Evolutionary conservation across 2,329 filamentous ascomycete genomes (phyloP), one percentile per base, ranked within the genome.

Genomic region (Immersiporthe knoxdaviesiana): DNA sequence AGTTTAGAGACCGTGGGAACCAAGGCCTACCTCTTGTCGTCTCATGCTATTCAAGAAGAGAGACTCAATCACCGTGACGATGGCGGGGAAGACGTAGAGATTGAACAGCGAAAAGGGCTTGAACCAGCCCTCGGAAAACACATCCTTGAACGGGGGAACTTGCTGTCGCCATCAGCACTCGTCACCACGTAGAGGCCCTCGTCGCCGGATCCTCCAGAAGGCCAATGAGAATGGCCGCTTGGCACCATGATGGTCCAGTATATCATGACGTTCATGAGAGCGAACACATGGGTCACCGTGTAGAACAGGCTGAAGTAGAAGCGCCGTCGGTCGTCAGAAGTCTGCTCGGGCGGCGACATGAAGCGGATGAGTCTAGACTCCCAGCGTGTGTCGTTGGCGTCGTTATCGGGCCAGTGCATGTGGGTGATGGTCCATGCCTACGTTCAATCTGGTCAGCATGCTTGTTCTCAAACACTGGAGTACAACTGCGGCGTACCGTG

Each of bases 11-110:
- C 27, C 24, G 12, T 21, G 12, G 32, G 11, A 24, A 5, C 4
- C 10, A 30, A 50, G 39, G 14, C 82, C 75, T 74, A 86, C 85
- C 62, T 79, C 79, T 65, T 81, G 84, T 65, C 83, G 81, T 73
- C 83, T 84, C 77, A 87, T 85, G 74, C 84, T 86, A 76, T 87
- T 87, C 77, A 87, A 78, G 68, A 80, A 78, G 44, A 84, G 68
- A 0, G 83, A 80, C 77, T 87, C 85, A 41, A 82, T 68, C 11
- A 81, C 71, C 72, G 82, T 84, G 70, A 85, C 77, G 41, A 80
- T 63, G 4, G 83, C 80, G 2, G 81, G 80, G 67, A 83, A 75
- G 11, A 75, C 79, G 74, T 82, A 84, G 58, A 86, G 71, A 63
- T 84, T 85, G 73, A 85, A 73, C 61, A 85, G 77, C 69, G 79